These are phyloP conservation scores for Paraphoma sp. DNA, from an alignment of 2,329 filamentous ascomycete species.

Conservation along the genomic window DNA sequence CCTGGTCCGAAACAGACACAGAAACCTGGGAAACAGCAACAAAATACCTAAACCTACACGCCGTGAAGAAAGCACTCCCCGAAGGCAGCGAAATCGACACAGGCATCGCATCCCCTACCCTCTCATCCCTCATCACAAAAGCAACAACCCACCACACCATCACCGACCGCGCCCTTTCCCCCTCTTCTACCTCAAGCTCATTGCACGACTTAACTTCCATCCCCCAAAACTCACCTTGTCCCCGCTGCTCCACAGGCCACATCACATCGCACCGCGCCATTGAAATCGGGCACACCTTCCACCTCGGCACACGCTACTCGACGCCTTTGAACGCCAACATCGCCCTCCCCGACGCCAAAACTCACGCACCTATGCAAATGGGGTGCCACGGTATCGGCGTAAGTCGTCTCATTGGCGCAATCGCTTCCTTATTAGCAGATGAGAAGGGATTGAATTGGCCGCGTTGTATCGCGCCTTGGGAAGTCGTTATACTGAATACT, in stretches of 20 bases:
- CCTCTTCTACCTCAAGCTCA: neutral
- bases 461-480: slow-evolving; percentile 81
- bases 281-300: slow-evolving; percentile 94
- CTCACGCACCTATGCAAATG: slow-evolving; percentile 76
- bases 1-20: neutral
- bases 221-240: slow-evolving; percentile 73
- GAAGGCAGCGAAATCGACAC: slow-evolving; percentile 71
- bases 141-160: slow-evolving; percentile 8
- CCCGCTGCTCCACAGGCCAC: slow-evolving; percentile 68
- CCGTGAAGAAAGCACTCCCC: slow-evolving; percentile 65
- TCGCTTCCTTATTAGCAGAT: slow-evolving; percentile 78
- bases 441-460: slow-evolving; percentile 82
- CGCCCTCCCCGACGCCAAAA: slow-evolving; percentile 47
- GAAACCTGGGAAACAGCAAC: slow-evolving; percentile 24
- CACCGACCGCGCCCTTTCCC: slow-evolving; percentile 25
- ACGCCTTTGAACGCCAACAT: slow-evolving; percentile 73
- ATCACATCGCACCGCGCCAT: slow-evolving; percentile 76
- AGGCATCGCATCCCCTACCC: slow-evolving; percentile 60
- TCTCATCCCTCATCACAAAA: slow-evolving; percentile 24
- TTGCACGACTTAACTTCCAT: slow-evolving; percentile 67
- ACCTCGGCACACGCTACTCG: slow-evolving; percentile 89
- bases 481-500: slow-evolving; percentile 70
- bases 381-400: slow-evolving; percentile 96
- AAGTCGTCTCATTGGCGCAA: slow-evolving; percentile 85
- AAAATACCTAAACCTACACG: slow-evolving; percentile 62